Evolutionary conservation across 306 rosid genomes (phyloP).

Genomic region (Styphnolobium japonicum): DNA sequence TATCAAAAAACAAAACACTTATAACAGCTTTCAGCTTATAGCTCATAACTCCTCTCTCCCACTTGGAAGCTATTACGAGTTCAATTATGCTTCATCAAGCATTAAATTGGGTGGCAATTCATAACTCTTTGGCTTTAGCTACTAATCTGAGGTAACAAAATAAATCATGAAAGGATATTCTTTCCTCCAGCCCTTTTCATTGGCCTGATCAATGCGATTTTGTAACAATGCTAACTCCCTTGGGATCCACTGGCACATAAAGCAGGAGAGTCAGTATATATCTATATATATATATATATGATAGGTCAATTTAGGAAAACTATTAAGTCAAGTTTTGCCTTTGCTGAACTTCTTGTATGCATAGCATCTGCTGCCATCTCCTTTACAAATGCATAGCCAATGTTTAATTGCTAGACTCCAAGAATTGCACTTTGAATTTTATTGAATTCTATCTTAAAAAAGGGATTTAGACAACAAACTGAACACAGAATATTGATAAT

Average conservation of each 20-base stretch:
- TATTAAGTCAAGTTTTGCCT: background rate
- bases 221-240: constrained; percentile 56
- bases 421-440: background rate
- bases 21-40: background rate
- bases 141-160: constrained; percentile 10
- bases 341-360: background rate
- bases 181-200: constrained; percentile 92
- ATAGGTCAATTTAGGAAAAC: background rate
- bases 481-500: constrained; percentile 7
- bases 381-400: background rate
- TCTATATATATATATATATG: too few relatives aligned
- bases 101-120: constrained; percentile 14
- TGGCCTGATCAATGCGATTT: constrained; percentile 70
- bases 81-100: constrained; percentile 8
- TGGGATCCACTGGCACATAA: constrained; percentile 64
- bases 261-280: constrained; percentile 12
- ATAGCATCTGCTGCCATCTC: background rate
- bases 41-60: background rate
- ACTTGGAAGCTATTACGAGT: background rate
- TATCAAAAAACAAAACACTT: background rate
- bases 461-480: constrained; percentile 12
- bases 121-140: background rate
- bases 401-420: background rate
- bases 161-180: constrained; percentile 67
- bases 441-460: constrained; percentile 5